Conservation (phyloP, 306 rosid species). For the Ceratonia siliqua region DNA sequence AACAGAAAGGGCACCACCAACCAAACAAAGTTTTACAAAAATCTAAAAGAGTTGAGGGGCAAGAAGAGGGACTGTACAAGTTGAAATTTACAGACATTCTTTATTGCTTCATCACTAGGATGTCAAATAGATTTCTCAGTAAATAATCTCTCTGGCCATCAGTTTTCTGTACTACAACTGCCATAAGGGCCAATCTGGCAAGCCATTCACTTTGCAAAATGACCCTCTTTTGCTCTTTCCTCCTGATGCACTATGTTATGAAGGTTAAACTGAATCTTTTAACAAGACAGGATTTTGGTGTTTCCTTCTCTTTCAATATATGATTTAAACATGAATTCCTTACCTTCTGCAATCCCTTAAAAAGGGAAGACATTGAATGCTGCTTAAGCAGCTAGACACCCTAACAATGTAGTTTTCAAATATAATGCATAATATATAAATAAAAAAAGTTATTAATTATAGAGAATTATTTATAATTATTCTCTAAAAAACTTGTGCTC, state of each 20-base stretch:
- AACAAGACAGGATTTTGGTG: too few species aligned
- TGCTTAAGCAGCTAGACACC: constrained; percentile 66
- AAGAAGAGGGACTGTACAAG: neutral
- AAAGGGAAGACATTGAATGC: constrained; percentile 51
- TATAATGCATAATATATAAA: too few species aligned
- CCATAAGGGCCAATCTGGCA: constrained; percentile 32
- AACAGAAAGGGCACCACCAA: neutral
- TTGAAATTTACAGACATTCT: constrained; percentile 70
- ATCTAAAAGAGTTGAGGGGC: neutral
- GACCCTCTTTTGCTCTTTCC: constrained; percentile 50
- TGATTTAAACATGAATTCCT: constrained; percentile 12
- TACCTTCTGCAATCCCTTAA: constrained; percentile 48
- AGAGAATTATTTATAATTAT: too few species aligned
- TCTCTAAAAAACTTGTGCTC: too few species aligned
- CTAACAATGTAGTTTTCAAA: too few species aligned
- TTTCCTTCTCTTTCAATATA: too few species aligned
- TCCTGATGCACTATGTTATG: neutral
- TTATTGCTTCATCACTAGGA: constrained; percentile 70
- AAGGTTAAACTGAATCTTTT: neutral
- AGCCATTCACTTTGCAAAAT: constrained; percentile 58
- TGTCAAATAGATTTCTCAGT: constrained; percentile 19
- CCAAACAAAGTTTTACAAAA: neutral
- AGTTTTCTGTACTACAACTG: constrained; percentile 6
- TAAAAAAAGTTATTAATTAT: too few species aligned
- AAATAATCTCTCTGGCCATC: constrained; percentile 9